Conservation (phyloP, 345 rosid species). For the Salix arbutifolia region DNA sequence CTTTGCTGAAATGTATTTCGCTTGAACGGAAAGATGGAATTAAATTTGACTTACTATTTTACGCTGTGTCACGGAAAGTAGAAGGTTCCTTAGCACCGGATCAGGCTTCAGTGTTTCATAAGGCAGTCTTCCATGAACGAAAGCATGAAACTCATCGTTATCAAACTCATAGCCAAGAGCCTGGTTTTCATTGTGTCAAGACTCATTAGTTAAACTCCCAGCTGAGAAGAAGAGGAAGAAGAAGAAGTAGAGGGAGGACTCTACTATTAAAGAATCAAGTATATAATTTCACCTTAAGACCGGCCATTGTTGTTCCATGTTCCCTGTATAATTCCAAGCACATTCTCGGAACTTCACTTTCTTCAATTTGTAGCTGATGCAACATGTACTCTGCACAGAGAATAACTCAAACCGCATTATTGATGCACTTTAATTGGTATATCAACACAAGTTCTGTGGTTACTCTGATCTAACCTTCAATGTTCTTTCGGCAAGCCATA, state of each 20-base stretch:
- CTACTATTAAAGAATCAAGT: not conserved
- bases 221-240: not conserved
- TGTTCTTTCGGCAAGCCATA: slow-evolving; percentile 79
- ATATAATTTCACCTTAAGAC: slow-evolving; percentile 55
- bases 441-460: not conserved
- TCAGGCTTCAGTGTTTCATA: slow-evolving; percentile 73
- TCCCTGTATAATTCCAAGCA: slow-evolving; percentile 83
- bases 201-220: not conserved
- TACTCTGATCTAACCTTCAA: slow-evolving; percentile 47
- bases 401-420: not conserved
- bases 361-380: slow-evolving; percentile 59
- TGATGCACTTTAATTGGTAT: not conserved
- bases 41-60: slow-evolving; percentile 55
- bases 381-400: slow-evolving; percentile 64
- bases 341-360: slow-evolving; percentile 76
- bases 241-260: not conserved
- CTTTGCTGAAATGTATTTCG: not conserved
- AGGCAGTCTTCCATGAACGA: slow-evolving; percentile 76
- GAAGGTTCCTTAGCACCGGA: slow-evolving; percentile 62
- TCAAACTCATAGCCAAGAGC: slow-evolving; percentile 78
- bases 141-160: slow-evolving; percentile 77
- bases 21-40: not conserved
- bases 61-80: slow-evolving; percentile 73
- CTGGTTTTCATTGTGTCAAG: slow-evolving; percentile 28
- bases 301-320: slow-evolving; percentile 97